These are phyloP conservation scores for Cercospora zeae-maydis DNA, from an alignment of 2,329 filamentous ascomycete genomes.

Conservation along the genomic window DNA sequence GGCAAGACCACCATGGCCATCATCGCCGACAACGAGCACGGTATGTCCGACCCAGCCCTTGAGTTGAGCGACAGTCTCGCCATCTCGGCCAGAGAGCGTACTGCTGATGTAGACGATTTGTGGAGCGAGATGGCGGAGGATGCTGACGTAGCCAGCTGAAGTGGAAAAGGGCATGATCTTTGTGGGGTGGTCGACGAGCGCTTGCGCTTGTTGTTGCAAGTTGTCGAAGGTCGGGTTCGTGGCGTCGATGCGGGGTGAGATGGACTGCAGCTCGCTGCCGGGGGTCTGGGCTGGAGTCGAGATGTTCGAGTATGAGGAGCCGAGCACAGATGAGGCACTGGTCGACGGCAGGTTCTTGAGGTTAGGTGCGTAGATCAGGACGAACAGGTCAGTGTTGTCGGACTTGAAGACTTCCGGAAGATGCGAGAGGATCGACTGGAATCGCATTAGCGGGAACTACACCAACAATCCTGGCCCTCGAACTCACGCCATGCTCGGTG, in stretches of 20 bases:
- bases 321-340: conserved; percentile 58
- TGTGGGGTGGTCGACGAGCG: conserved; percentile 75
- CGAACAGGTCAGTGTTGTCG: conserved; percentile 70
- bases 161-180: conserved; percentile 89
- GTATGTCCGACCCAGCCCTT: conserved; percentile 61
- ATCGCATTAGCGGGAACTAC: conserved; percentile 24
- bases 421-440: conserved; percentile 70
- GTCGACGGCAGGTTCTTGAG: conserved; percentile 48
- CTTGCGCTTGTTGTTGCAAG: conserved; percentile 73
- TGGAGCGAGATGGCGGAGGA: conserved; percentile 79
- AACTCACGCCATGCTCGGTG: conserved; percentile 77
- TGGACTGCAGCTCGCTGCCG: conserved; percentile 53
- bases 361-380: conserved; percentile 83
- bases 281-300: conserved; percentile 61
- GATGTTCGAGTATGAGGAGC: conserved; percentile 87
- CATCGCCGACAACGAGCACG: conserved; percentile 62
- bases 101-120: conserved; percentile 84
- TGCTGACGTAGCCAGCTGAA: conserved; percentile 75
- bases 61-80: conserved; percentile 67
- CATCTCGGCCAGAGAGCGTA: conserved; percentile 62
- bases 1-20: conserved; percentile 73
- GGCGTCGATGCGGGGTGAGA: conserved; percentile 43
- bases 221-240: conserved; percentile 59
- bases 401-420: conserved; percentile 75
- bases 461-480: not conserved